Evolutionary conservation across 257 asterid genomes (phyloP).

Genomic region (Fraxinus pennsylvanica): DNA sequence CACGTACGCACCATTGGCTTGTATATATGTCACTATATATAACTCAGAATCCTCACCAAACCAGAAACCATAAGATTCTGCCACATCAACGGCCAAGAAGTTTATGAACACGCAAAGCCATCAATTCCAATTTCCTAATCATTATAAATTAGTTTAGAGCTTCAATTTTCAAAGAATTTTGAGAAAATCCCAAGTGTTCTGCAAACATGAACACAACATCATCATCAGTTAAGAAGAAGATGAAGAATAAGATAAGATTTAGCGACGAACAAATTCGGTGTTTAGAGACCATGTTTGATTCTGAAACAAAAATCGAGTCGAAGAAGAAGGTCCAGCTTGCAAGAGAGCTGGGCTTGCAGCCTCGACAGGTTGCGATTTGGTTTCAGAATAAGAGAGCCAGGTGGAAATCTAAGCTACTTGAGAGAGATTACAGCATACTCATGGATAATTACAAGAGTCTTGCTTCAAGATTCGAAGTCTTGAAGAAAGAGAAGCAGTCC

Average conservation of each 20-base stretch:
- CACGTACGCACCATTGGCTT: neutral
- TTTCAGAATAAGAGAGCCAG: constrained; percentile 74
- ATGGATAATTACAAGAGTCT: constrained; percentile 39
- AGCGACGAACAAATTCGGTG: constrained; percentile 57
- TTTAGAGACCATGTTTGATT: constrained; percentile 48
- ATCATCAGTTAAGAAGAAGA: constrained; percentile 32
- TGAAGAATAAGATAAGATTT: constrained; percentile 44
- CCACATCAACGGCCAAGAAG: constrained; percentile 7
- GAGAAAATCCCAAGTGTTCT: neutral
- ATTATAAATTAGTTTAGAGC: neutral
- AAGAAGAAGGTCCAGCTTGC: constrained; percentile 55
- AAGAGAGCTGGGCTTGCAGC: constrained; percentile 56
- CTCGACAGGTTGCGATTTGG: constrained; percentile 76
- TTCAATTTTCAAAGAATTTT: neutral
- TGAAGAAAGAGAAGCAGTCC: constrained; percentile 51
- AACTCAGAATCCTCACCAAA: neutral
- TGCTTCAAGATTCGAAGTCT: constrained; percentile 33
- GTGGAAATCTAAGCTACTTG: constrained; percentile 67
- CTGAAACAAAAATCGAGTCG: constrained; percentile 54
- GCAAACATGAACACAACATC: neutral
- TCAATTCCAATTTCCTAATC: neutral
- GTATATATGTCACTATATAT: neutral
- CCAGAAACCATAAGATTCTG: neutral
- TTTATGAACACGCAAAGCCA: neutral
- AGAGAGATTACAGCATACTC: constrained; percentile 41